phyloP scores from a whole-genome alignment of 192 early-diverging fungal genomes.

The Backusella circina region DNA sequence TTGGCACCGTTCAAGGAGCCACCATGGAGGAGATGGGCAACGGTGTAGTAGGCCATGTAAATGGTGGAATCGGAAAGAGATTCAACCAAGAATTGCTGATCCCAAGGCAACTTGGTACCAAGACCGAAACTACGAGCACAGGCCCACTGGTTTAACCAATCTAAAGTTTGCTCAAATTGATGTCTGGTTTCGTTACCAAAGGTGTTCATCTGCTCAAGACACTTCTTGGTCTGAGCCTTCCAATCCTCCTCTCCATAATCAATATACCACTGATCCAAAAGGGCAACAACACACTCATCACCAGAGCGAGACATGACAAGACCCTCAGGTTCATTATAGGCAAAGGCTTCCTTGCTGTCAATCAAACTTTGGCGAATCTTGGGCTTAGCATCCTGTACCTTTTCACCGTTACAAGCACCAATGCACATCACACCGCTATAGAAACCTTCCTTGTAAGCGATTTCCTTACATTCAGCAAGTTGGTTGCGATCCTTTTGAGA shows the following conservation, averaged over 20 bases:
- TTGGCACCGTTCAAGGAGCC: constrained; percentile 81
- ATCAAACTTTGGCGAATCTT: constrained; percentile 78
- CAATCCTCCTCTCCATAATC: constrained; percentile 93
- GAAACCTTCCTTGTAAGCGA: constrained; percentile 97
- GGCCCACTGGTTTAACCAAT: constrained; percentile 96
- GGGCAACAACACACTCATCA: constrained; percentile 95
- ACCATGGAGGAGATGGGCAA: constrained; percentile 87
- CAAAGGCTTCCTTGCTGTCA: constrained; percentile 67
- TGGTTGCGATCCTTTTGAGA: constrained; percentile 94
- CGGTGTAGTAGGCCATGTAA: constrained; percentile 99
- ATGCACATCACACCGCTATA: constrained; percentile 86
- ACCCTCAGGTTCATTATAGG: constrained; percentile 94
- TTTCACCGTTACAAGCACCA: constrained; percentile 76
- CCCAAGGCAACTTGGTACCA: constrained; percentile 93
- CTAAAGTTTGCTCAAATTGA: constrained; percentile 82
- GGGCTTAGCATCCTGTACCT: constrained; percentile 90
- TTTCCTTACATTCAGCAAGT: constrained; percentile 90
- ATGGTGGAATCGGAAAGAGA: constrained; percentile 97
- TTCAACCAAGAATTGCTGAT: constrained; percentile 89
- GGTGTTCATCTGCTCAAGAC: constrained; percentile 77
- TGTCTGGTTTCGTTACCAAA: constrained; percentile 79
- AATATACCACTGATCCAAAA: constrained; percentile 98
- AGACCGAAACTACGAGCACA: constrained; percentile 94
- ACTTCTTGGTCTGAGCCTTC: constrained; percentile 72
- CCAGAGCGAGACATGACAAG: constrained; percentile 91